These are phyloP conservation scores for Colletotrichum scovillei DNA, from an alignment of 2,329 filamentous ascomycete species.

Conservation along the genomic window DNA sequence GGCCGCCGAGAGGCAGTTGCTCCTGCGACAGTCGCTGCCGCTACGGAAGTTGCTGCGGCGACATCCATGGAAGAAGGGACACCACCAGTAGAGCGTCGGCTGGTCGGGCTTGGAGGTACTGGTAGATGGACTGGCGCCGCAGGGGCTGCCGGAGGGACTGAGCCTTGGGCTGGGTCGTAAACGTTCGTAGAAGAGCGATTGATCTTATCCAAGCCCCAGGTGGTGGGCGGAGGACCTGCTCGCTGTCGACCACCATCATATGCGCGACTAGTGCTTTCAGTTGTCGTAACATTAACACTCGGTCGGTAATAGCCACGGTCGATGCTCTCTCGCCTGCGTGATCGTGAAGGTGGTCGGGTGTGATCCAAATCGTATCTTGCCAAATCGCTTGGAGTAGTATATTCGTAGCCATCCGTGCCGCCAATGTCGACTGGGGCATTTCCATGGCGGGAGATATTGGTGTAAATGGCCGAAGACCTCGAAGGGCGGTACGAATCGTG, in stretches of 20 bases:
- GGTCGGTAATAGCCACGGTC: conserved; percentile 67
- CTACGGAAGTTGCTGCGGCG: conserved; percentile 20
- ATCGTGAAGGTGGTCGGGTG: conserved; percentile 51
- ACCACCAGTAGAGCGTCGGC: conserved; percentile 37
- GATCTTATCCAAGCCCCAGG: conserved; percentile 77
- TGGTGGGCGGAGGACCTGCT: conserved; percentile 73
- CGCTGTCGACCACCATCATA: conserved; percentile 45
- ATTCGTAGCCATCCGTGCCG: conserved; percentile 68
- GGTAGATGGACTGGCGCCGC: conserved; percentile 46
- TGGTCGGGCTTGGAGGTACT: conserved; percentile 48
- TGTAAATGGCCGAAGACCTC: conserved; percentile 59
- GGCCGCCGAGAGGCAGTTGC: conserved; percentile 50
- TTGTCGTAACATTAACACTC: conserved; percentile 53
- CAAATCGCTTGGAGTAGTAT: conserved; percentile 72
- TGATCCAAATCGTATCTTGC: conserved; percentile 71
- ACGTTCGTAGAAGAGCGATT: conserved; percentile 54
- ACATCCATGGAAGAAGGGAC: conserved; percentile 25
- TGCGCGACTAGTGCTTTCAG: conserved; percentile 40
- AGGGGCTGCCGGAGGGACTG: conserved; percentile 54
- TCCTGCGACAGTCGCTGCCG: conserved; percentile 39
- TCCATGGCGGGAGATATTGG: conserved; percentile 55
- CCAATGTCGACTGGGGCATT: conserved; percentile 63
- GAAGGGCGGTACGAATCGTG: conserved; percentile 59
- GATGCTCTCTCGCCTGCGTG: conserved; percentile 63
- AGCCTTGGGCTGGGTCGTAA: conserved; percentile 62